phyloP scores from a whole-genome alignment of 768 basidiomycete species.

The Amanita muscaria region DNA sequence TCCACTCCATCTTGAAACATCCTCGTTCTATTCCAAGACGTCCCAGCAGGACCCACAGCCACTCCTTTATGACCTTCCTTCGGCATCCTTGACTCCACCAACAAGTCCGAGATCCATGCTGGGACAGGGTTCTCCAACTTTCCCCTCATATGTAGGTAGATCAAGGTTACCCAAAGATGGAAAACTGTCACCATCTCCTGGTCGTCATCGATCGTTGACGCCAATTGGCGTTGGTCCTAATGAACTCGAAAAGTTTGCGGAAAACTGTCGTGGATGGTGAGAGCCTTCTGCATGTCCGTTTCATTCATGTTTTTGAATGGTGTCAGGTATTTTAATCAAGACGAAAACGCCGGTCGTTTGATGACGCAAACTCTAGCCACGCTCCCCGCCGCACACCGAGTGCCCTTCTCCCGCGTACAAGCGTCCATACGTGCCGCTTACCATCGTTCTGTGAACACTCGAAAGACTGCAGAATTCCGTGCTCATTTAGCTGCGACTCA shows the following conservation, averaged over 20 bases:
- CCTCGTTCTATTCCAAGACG: constrained; percentile 33
- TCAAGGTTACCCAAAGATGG: constrained; percentile 41
- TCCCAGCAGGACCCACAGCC: constrained; percentile 43
- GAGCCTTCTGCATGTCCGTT: constrained; percentile 11
- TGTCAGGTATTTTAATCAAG: constrained; percentile 81
- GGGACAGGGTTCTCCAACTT: constrained; percentile 43
- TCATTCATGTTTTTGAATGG: constrained; percentile 1
- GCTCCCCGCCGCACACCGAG: constrained; percentile 75
- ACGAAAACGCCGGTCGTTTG: constrained; percentile 64
- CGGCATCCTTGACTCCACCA: constrained; percentile 49
- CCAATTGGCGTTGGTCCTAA: constrained; percentile 55
- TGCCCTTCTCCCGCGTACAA: constrained; percentile 80
- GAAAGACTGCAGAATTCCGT: constrained; percentile 76
- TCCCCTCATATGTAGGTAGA: constrained; percentile 46
- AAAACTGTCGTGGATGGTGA: constrained; percentile 72
- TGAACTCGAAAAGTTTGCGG: constrained; percentile 74
- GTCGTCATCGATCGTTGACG: constrained; percentile 58
- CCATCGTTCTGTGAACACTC: constrained; percentile 70
- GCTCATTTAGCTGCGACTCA: constrained; percentile 74
- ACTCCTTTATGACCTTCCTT: constrained; percentile 71
- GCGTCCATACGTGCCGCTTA: constrained; percentile 80
- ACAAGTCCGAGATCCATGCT: constrained; percentile 39
- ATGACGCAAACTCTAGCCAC: constrained; percentile 81
- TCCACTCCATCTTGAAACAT: constrained; percentile 47
- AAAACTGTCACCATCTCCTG: constrained; percentile 50